Evolutionary conservation across 2,329 filamentous ascomycete species (phyloP).

Genomic region (Penicillium expansum): DNA sequence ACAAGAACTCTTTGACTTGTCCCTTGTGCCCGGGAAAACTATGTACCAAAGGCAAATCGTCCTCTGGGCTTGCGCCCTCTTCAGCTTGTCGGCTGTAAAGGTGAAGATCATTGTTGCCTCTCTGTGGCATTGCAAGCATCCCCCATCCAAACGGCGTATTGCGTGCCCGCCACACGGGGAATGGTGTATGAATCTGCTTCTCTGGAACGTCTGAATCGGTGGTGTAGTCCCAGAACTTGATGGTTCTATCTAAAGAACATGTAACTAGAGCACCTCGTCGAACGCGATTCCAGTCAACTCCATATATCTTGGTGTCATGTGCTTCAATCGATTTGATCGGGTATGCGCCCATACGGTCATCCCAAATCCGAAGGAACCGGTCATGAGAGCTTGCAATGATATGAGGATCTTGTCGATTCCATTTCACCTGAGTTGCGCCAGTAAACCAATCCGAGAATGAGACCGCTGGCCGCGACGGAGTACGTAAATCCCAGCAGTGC

Average conservation of each 20-base stretch:
- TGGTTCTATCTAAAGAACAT: constrained; percentile 85
- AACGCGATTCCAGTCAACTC: constrained; percentile 88
- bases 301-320: constrained; percentile 91
- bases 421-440: constrained; percentile 92
- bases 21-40: constrained; percentile 56
- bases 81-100: constrained; percentile 67
- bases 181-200: constrained; percentile 74
- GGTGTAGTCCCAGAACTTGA: constrained; percentile 88
- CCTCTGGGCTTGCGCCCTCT: constrained; percentile 37
- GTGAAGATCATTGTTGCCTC: constrained; percentile 78
- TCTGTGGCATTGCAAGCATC: constrained; percentile 86
- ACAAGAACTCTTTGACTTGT: constrained; percentile 86
- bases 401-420: constrained; percentile 82
- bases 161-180: constrained; percentile 85
- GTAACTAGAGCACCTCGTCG: constrained; percentile 71
- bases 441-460: constrained; percentile 92
- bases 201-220: constrained; percentile 64
- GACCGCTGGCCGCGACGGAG: constrained; percentile 68
- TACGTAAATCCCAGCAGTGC: constrained; percentile 84
- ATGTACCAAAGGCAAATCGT: constrained; percentile 46
- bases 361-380: constrained; percentile 84
- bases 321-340: constrained; percentile 82
- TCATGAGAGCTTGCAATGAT: constrained; percentile 90
- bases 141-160: constrained; percentile 89
- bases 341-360: constrained; percentile 72